Evolutionary conservation across 768 basidiomycete genomes (phyloP), one percentile per base, ranked within the genome.

Genomic region (Trametes cinnabarina): DNA sequence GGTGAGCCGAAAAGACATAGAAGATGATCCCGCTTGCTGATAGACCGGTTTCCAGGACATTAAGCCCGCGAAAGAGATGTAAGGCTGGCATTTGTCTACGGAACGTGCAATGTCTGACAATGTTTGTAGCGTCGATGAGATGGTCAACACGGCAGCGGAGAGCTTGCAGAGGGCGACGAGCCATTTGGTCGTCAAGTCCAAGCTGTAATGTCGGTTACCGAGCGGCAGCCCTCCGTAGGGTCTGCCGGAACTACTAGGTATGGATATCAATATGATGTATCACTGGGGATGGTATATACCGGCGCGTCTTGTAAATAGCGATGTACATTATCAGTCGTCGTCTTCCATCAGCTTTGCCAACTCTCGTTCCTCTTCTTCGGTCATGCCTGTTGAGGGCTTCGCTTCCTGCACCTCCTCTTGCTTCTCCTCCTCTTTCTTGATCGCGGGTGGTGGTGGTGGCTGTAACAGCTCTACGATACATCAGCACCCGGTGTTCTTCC

Each of bases 321-420:
- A 32, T 25, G 7, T 40, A 22, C 43, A 19, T n/a, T 25, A 37
- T 61, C 48, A 63, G 32, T 69, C 66, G 3, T 69, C 69, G 37
- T 69, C 69, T 35, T 69, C 77, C 81, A 89, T 81, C 35, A 97
- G 71, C 67, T 94, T 93, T 35, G 86, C 94, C 20, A 98, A 76
- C 70, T 97, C 94, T 20, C 83, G 79, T 66, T 94, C 93, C 72
- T 97, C 95, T 51, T 96, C 95, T 66, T 88, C 92, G 10, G 94
- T 89, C 71, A 95, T 68, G 41, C 60, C 60, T 41, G 80, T 67
- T 63, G 51, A 17, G 15, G 40, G 26, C 0, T 30, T 7, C 40
- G 65, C 64, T 34, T 54, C 20, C 4, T 26, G 25, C 0, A 22
- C 40, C 10, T 10, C 23, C 63, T 55, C 70, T 63, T 10, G 73